These are phyloP conservation scores for Vitis vinifera DNA, from an alignment of 164 flowering plant genomes.

Conservation along the genomic window DNA sequence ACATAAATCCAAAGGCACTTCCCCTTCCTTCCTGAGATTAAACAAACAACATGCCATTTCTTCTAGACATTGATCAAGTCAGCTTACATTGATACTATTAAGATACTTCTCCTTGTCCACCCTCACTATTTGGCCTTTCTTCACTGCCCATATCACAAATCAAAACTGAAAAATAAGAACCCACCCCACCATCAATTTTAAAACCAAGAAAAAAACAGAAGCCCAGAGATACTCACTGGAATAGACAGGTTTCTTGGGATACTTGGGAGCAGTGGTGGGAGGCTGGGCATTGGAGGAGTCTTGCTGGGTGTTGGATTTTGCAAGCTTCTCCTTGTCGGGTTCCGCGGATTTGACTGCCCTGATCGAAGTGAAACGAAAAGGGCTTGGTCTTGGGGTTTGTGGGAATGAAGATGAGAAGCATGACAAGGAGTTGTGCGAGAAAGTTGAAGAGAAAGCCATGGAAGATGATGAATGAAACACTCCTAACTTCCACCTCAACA, in stretches of 20 bases:
- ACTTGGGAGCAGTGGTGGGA: constrained; percentile 17
- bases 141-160: constrained; percentile 50
- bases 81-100: constrained; percentile 81
- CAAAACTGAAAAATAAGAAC: not conserved
- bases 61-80: not conserved
- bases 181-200: not conserved
- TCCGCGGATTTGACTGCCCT: constrained; percentile 40
- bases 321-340: constrained; percentile 33
- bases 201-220: not conserved
- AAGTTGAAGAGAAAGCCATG: constrained; percentile 48
- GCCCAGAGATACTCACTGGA: constrained; percentile 42
- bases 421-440: constrained; percentile 30
- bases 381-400: constrained; percentile 24
- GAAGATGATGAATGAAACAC: not conserved
- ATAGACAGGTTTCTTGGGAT: constrained; percentile 63
- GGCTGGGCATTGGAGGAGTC: constrained; percentile 25
- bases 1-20: too few species aligned
- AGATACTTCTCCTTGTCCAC: constrained; percentile 89
- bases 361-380: constrained; percentile 11
- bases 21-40: too few species aligned
- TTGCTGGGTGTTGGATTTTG: constrained; percentile 22
- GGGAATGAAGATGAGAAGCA: constrained; percentile 23
- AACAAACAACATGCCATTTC: too few species aligned
- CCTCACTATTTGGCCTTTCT: constrained; percentile 89
- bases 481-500: not conserved